Percentiles rank a stretch among this genome's conserved stretches.
Evolutionary conservation across 371 early-diverging fungal genomes (phyloP).

Genomic region (Mortierella sp.): DNA sequence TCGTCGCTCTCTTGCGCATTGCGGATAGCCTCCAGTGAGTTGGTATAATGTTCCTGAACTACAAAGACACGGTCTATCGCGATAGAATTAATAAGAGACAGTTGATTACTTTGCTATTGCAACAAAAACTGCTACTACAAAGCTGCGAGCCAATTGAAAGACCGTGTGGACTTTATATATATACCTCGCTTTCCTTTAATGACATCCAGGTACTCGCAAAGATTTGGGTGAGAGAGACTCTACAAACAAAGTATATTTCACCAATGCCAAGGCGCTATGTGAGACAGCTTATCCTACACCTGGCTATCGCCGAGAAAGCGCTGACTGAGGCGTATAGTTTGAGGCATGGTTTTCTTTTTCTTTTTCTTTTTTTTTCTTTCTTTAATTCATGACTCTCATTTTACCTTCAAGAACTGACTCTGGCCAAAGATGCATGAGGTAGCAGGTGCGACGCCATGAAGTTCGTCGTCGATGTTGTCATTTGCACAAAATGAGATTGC

Average conservation of each 20-base stretch:
- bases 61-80: slow-evolving; percentile 69
- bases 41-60: slow-evolving; percentile 67
- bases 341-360: not conserved
- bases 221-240: slow-evolving; percentile 67
- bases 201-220: slow-evolving; percentile 72
- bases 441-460: slow-evolving; percentile 58
- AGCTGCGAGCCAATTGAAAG: not conserved
- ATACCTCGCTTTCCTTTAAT: slow-evolving; percentile 73
- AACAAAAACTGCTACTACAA: not conserved
- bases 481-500: slow-evolving; percentile 57
- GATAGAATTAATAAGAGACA: not conserved
- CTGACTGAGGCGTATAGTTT: not conserved
- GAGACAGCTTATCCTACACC: not conserved
- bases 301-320: not conserved
- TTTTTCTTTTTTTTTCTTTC: not conserved
- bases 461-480: slow-evolving; percentile 45
- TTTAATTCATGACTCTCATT: not conserved
- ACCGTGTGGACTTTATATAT: not conserved
- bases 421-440: slow-evolving; percentile 72
- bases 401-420: slow-evolving; percentile 69
- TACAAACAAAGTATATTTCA: slow-evolving; percentile 23
- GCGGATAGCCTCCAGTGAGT: slow-evolving; percentile 34
- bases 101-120: not conserved
- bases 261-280: not conserved
- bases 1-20: slow-evolving; percentile 18